phyloP scores from a whole-genome alignment of 495 filamentous ascomycete species.

The Penicillium malachiteum region DNA sequence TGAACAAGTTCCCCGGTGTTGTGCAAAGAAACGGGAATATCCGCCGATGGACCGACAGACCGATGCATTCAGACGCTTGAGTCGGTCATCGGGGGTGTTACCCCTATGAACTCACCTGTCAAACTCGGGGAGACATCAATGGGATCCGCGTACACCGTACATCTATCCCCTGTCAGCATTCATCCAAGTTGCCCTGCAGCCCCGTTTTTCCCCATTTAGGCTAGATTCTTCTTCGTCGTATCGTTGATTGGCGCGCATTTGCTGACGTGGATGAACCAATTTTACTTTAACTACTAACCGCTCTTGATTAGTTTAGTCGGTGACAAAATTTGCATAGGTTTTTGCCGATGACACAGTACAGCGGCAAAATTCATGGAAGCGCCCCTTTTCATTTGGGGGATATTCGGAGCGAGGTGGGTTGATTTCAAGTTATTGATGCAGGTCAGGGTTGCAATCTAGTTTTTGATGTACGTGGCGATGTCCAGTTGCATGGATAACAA shows the following conservation, averaged over 20 bases:
- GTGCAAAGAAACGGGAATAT: background rate
- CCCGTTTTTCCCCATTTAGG: background rate
- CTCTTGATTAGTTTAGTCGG: background rate
- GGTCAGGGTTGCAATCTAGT: no score
- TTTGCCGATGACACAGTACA: no score
- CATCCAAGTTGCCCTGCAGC: background rate
- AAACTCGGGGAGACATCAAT: background rate
- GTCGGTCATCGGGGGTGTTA: background rate
- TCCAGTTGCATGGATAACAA: no score
- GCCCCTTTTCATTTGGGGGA: no score
- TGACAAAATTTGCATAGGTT: no score
- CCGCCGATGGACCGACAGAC: background rate
- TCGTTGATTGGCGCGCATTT: background rate
- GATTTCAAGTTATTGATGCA: no score
- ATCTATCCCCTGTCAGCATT: background rate
- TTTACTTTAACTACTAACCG: background rate
- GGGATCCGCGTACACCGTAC: background rate
- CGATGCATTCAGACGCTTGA: background rate
- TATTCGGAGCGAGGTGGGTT: no score
- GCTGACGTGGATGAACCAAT: background rate
- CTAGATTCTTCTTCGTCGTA: background rate
- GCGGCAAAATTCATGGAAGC: no score
- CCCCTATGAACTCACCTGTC: background rate
- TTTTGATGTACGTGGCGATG: no score
- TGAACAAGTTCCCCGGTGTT: background rate